A percentile compares a stretch with the other conserved stretches of the same genome.
These are phyloP conservation scores for Blastocystis sp. DNA, from an alignment of 352 stramenopile species.

Conservation along the genomic window DNA sequence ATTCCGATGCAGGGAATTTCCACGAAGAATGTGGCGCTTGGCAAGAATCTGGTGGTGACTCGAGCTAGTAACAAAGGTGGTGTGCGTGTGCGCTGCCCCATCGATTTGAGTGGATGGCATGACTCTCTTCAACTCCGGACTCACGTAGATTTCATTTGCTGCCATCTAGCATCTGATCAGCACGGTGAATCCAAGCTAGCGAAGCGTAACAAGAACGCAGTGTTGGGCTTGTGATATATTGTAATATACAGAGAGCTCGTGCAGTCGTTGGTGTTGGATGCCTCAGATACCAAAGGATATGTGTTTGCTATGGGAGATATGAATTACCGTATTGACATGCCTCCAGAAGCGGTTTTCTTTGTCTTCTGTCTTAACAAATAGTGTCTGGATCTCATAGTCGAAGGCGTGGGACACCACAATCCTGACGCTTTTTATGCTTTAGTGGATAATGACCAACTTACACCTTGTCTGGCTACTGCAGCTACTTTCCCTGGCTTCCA, in stretches of 20 bases:
- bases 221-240: neutral
- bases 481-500: conserved; percentile 58
- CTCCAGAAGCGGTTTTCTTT: neutral
- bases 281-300: neutral
- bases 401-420: neutral
- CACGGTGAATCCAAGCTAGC: conserved; percentile 23
- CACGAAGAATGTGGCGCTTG: conserved; percentile 33
- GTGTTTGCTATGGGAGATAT: conserved; percentile 56
- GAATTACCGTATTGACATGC: conserved; percentile 56
- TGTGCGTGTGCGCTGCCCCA: conserved; percentile 35
- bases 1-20: neutral
- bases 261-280: conserved; percentile 31
- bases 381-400: conserved; percentile 40
- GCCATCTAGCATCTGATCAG: conserved; percentile 50
- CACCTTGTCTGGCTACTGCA: conserved; percentile 19
- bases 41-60: conserved; percentile 58
- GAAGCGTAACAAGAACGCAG: conserved; percentile 57
- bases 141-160: conserved; percentile 59
- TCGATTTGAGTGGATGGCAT: neutral
- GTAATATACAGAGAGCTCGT: neutral
- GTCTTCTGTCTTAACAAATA: neutral
- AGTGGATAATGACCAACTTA: conserved; percentile 41
- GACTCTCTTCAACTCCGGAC: neutral
- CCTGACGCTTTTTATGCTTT: neutral
- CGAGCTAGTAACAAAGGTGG: conserved; percentile 50